Evolutionary conservation across 768 basidiomycete species (phyloP).

Genomic region (Hygrocybe punicea): DNA sequence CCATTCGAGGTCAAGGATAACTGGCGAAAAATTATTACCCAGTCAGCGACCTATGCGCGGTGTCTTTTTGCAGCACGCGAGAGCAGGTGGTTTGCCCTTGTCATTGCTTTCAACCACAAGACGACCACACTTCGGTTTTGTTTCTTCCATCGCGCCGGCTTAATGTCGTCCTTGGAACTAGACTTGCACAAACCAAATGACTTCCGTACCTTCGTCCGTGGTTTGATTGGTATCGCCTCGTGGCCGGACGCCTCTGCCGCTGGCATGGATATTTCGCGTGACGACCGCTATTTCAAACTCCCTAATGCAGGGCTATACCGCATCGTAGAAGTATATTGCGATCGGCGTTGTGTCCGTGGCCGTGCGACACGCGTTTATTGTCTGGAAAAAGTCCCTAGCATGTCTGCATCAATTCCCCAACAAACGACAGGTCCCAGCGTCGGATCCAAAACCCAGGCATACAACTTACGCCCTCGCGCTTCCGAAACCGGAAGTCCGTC

Average conservation of each 20-base stretch:
- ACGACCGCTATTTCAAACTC: background rate
- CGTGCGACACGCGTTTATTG: conserved; percentile 6
- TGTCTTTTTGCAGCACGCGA: conserved; percentile 6
- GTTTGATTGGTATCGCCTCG: background rate
- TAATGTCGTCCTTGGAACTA: conserved; percentile 1
- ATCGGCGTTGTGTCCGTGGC: conserved; percentile 1
- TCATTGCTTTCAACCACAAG: conserved; percentile 1
- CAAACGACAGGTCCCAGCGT: background rate
- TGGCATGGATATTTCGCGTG: background rate
- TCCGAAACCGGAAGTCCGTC: background rate
- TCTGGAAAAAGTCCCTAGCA: background rate
- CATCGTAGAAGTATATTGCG: conserved; percentile 3
- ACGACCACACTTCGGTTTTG: conserved; percentile 1
- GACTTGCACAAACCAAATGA: background rate
- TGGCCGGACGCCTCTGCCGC: background rate
- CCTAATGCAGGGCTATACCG: background rate
- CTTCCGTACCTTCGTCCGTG: conserved; percentile 4
- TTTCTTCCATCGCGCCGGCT: conserved; percentile 5
- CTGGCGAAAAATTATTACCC: conserved; percentile 1
- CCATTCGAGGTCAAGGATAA: background rate
- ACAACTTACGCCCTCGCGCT: background rate
- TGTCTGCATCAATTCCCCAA: background rate
- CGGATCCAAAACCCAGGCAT: background rate
- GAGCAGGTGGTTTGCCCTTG: conserved; percentile 1
- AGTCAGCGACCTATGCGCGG: background rate